Conservation (phyloP, 805 yeast genomes). For the Metschnikowia proteae region DNA sequence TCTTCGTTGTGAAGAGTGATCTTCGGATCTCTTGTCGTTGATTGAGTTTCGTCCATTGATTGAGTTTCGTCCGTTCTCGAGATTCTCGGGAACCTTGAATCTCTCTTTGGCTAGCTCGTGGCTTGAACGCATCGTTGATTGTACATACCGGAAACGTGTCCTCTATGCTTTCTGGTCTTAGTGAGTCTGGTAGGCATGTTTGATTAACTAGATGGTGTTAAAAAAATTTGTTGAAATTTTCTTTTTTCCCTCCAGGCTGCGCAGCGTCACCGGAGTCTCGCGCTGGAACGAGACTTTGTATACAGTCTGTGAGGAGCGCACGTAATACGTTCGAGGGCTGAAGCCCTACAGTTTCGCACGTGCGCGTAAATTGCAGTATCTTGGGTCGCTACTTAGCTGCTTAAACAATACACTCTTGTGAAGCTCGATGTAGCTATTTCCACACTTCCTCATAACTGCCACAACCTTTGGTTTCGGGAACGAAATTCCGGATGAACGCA, state of each 20-base stretch:
- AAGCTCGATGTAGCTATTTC: constrained; percentile 24
- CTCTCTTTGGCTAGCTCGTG: not conserved
- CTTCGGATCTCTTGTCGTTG: not conserved
- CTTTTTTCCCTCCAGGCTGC: constrained; percentile 15
- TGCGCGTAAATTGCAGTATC: constrained; percentile 1
- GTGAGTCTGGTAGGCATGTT: constrained; percentile 98
- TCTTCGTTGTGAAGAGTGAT: not conserved
- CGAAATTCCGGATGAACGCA: constrained; percentile 40
- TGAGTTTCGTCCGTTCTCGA: not conserved
- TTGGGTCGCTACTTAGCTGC: not conserved
- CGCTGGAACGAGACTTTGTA: not conserved
- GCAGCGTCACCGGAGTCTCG: constrained; percentile 9
- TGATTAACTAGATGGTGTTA: constrained; percentile 15
- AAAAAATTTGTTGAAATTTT: constrained; percentile 7
- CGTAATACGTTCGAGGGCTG: constrained; percentile 6
- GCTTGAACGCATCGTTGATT: not conserved
- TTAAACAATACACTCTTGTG: too few relatives aligned
- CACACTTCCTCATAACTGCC: constrained; percentile 64
- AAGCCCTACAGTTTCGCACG: constrained; percentile 16
- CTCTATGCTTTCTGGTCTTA: constrained; percentile 99
- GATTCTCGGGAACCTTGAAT: not conserved
- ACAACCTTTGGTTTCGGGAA: constrained; percentile 80
- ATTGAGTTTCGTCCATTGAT: not conserved
- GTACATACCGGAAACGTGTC: constrained; percentile 98
- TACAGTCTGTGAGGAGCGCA: not conserved